A percentile compares a stretch with the other conserved stretches of the same genome.
Conservation (phyloP, 192 early-diverging fungal species). For the Helicostylum pulchrum region DNA sequence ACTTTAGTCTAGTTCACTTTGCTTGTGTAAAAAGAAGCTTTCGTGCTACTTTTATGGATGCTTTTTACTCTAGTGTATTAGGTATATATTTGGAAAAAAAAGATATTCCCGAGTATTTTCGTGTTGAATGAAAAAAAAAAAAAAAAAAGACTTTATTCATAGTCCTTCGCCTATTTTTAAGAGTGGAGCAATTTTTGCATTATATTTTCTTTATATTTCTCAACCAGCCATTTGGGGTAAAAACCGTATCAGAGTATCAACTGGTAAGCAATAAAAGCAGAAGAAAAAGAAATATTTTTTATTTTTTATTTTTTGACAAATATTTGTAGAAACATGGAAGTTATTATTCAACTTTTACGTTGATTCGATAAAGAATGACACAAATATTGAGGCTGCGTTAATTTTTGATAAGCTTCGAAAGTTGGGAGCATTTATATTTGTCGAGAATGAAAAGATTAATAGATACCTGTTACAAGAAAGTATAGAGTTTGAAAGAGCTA, state of each 20-base stretch:
- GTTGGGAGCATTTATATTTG: background rate
- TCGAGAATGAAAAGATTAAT: background rate
- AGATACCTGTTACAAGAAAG: background rate
- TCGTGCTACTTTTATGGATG: background rate
- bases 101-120: background rate
- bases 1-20: constrained; percentile 8
- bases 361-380: background rate
- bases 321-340: background rate
- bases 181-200: background rate
- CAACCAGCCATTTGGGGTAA: constrained; percentile 2
- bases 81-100: background rate
- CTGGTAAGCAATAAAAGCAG: constrained; percentile 1
- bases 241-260: background rate
- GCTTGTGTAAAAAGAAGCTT: background rate
- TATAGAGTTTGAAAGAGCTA: background rate
- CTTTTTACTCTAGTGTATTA: background rate
- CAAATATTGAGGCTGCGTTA: background rate
- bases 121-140: background rate
- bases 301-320: too few species aligned
- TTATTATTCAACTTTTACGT: background rate
- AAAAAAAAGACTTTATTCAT: background rate
- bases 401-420: background rate
- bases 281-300: too few species aligned
- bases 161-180: background rate
- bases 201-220: constrained; percentile 5